These are phyloP conservation scores for Phaseolus lunatus DNA, from an alignment of 306 rosid genomes.

Conservation along the genomic window DNA sequence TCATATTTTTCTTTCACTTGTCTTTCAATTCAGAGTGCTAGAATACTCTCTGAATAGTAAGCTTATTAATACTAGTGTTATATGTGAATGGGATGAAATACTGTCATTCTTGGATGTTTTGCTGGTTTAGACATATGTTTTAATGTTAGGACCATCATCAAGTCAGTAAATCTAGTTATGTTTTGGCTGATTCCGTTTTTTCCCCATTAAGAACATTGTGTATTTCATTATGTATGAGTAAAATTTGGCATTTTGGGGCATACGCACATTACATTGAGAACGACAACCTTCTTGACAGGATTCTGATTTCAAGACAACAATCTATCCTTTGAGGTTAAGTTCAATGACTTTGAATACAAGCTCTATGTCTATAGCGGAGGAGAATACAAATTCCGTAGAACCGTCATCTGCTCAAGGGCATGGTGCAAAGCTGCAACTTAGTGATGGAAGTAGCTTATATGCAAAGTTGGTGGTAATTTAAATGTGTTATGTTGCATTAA, in stretches of 20 bases:
- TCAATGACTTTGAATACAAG: conserved; percentile 64
- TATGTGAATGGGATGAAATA: conserved; percentile 31
- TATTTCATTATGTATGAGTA: conserved; percentile 17
- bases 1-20: neutral
- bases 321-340: conserved; percentile 68
- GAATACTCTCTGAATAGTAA: conserved; percentile 8
- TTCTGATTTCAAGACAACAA: conserved; percentile 70
- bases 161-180: conserved; percentile 21
- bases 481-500: conserved; percentile 26
- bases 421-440: conserved; percentile 75
- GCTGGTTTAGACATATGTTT: conserved; percentile 31
- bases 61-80: conserved; percentile 30
- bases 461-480: conserved; percentile 92
- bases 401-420: conserved; percentile 55
- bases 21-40: conserved; percentile 6
- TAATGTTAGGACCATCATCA: conserved; percentile 26
- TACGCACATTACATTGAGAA: conserved; percentile 43
- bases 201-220: conserved; percentile 11
- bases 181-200: conserved; percentile 19
- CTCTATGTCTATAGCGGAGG: conserved; percentile 52
- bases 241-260: conserved; percentile 23
- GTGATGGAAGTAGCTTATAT: conserved; percentile 76
- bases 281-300: conserved; percentile 57
- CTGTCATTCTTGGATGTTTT: conserved; percentile 13
- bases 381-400: conserved; percentile 45